Percentiles rank a stretch among this genome's conserved stretches.
Conservation (phyloP, 352 stramenopile species). For the Globisporangium echinulatum region DNA sequence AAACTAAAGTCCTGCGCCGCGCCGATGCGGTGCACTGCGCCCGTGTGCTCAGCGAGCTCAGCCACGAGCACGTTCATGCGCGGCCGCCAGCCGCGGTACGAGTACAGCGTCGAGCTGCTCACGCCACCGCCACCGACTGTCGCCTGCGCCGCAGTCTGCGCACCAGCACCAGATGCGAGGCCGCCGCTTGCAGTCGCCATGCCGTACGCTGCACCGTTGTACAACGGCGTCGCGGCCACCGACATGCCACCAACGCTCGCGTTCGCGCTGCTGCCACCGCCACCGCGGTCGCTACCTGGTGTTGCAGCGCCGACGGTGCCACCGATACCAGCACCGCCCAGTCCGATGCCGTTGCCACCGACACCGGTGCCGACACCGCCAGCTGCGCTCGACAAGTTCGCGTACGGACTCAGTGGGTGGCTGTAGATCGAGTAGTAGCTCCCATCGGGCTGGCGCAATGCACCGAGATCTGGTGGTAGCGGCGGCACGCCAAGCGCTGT, state of each 20-base stretch:
- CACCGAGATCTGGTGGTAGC: slow-evolving; percentile 87
- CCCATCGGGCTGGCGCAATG: slow-evolving; percentile 62
- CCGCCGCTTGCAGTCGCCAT: slow-evolving; percentile 8
- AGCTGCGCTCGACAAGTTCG: slow-evolving; percentile 14
- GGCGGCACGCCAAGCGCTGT: slow-evolving; percentile 90
- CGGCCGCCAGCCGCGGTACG: slow-evolving; percentile 72
- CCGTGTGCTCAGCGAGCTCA: slow-evolving; percentile 89
- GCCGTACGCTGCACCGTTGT: slow-evolving; percentile 8
- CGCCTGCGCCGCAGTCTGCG: too few species aligned
- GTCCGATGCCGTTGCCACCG: too few species aligned
- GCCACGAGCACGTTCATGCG: slow-evolving; percentile 80
- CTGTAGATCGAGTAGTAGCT: slow-evolving; percentile 76
- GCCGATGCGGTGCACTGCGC: slow-evolving; percentile 89
- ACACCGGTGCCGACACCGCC: not conserved
- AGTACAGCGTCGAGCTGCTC: slow-evolving; percentile 28
- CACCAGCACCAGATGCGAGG: slow-evolving; percentile 10
- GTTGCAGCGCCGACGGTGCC: slow-evolving; percentile 5
- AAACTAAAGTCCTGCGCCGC: slow-evolving; percentile 95
- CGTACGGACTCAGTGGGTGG: slow-evolving; percentile 63
- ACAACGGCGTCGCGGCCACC: slow-evolving; percentile 21
- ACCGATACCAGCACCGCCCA: not conserved
- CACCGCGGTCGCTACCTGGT: slow-evolving; percentile 25
- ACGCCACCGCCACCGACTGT: slow-evolving; percentile 19
- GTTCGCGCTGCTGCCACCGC: slow-evolving; percentile 4
- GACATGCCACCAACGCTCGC: slow-evolving; percentile 12